A percentile compares a stretch with the other conserved stretches of the same genome.
Evolutionary conservation across 805 yeast genomes (phyloP).

Genomic region (Hanseniaspora singularis): DNA sequence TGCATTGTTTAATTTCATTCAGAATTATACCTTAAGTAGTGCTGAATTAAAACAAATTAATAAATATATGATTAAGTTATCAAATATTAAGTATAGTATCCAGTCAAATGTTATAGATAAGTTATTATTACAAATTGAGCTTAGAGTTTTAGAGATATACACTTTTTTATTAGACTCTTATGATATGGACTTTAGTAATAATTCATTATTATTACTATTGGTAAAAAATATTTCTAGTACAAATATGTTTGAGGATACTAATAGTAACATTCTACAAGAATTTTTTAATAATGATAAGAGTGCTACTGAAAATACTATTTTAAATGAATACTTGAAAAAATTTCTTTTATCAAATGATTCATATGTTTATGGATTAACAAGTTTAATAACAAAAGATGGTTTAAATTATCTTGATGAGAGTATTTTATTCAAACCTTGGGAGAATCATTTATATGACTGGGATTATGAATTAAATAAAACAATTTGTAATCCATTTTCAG

Average conservation of each 20-base stretch:
- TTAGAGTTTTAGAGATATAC: conserved; percentile 38
- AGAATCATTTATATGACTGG: conserved; percentile 27
- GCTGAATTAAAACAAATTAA: conserved; percentile 38
- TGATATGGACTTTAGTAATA: conserved; percentile 32
- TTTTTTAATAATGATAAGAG: conserved; percentile 19
- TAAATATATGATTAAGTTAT: conserved; percentile 36
- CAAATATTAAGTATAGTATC: conserved; percentile 25
- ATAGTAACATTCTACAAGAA: conserved; percentile 11
- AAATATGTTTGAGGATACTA: conserved; percentile 23
- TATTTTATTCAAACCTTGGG: conserved; percentile 25
- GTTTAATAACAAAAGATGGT: conserved; percentile 32
- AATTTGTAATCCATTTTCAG: conserved; percentile 30
- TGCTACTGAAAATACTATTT: conserved; percentile 19
- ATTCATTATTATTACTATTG: conserved; percentile 30
- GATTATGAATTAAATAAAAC: conserved; percentile 20
- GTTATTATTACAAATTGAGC: conserved; percentile 31
- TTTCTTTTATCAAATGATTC: conserved; percentile 30
- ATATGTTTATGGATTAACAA: conserved; percentile 42
- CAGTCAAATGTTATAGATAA: conserved; percentile 25
- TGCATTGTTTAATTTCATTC: conserved; percentile 43
- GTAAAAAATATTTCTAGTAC: conserved; percentile 37
- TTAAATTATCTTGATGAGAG: conserved; percentile 25
- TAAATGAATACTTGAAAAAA: conserved; percentile 20
- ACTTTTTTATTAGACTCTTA: conserved; percentile 28
- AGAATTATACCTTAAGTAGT: conserved; percentile 29